These are phyloP conservation scores for Colletotrichum coccodes DNA, from an alignment of 2,329 filamentous ascomycete species.

Conservation along the genomic window DNA sequence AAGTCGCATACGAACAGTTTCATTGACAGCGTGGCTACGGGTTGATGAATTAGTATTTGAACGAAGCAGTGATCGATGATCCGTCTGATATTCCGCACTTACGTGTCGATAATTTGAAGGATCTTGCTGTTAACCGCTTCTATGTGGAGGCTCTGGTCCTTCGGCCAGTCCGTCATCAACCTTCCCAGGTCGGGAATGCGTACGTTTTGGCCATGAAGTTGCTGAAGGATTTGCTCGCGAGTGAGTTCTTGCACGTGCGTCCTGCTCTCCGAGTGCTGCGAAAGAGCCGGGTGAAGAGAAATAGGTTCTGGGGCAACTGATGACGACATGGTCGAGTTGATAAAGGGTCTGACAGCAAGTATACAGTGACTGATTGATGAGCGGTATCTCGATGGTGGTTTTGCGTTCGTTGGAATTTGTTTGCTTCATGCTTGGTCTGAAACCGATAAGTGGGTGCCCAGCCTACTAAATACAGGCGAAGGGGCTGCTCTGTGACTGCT, in stretches of 20 bases:
- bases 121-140: conserved; percentile 15
- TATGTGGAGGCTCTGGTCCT: not conserved
- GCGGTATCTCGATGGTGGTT: too few species aligned
- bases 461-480: too few species aligned
- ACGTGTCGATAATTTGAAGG: conserved; percentile 17
- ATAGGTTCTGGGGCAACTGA: not conserved
- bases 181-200: conserved; percentile 12
- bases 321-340: conserved; percentile 11
- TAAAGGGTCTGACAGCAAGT: too few species aligned
- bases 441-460: too few species aligned
- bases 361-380: too few species aligned
- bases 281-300: conserved; percentile 10
- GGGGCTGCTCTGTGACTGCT: too few species aligned
- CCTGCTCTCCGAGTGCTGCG: not conserved
- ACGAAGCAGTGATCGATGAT: too few species aligned
- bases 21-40: conserved; percentile 19
- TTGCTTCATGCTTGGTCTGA: too few species aligned
- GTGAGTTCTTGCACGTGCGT: not conserved
- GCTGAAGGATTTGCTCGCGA: conserved; percentile 10
- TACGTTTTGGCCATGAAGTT: conserved; percentile 20
- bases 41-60: too few species aligned
- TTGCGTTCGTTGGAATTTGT: too few species aligned
- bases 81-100: not conserved
- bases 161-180: conserved; percentile 21
- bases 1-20: conserved; percentile 18